Evolutionary conservation across 208 protist genomes (phyloP).

Genomic region (Perkinsela sp.): DNA sequence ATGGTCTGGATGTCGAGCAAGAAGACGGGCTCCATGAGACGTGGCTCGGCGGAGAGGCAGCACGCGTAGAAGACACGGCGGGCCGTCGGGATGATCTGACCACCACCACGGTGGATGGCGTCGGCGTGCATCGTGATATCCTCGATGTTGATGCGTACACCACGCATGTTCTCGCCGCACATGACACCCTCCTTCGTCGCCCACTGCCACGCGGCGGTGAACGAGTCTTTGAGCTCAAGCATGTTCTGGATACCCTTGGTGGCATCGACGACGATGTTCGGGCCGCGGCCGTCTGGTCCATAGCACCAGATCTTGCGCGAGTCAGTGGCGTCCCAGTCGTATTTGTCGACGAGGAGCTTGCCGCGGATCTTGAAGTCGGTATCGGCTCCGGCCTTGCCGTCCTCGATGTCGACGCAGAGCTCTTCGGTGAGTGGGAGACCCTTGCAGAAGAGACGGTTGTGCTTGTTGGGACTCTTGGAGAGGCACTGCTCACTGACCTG

Average conservation of each 20-base stretch:
- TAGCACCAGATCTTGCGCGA: conserved; percentile 94
- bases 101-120: conserved; percentile 90
- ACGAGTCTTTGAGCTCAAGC: conserved; percentile 90
- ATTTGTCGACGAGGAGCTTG: conserved; percentile 58
- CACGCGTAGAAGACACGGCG: conserved; percentile 75
- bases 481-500: conserved; percentile 66
- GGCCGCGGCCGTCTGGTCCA: conserved; percentile 66
- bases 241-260: conserved; percentile 92
- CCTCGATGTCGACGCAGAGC: conserved; percentile 74
- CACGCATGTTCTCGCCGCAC: conserved; percentile 83
- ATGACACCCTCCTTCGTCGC: conserved; percentile 77
- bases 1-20: conserved; percentile 85
- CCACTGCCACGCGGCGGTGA: conserved; percentile 78
- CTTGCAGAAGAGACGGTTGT: conserved; percentile 90
- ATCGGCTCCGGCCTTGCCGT: conserved; percentile 31
- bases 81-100: conserved; percentile 87
- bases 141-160: conserved; percentile 76
- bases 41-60: conserved; percentile 64
- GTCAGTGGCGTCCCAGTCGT: conserved; percentile 65
- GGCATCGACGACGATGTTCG: conserved; percentile 86
- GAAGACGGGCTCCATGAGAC: conserved; percentile 89
- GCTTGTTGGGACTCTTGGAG: conserved; percentile 83
- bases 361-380: conserved; percentile 70
- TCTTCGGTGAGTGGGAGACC: conserved; percentile 71
- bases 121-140: conserved; percentile 94